Base-by-base conservation (phyloP, 345 rosid species). In the Populus alba region DNA sequence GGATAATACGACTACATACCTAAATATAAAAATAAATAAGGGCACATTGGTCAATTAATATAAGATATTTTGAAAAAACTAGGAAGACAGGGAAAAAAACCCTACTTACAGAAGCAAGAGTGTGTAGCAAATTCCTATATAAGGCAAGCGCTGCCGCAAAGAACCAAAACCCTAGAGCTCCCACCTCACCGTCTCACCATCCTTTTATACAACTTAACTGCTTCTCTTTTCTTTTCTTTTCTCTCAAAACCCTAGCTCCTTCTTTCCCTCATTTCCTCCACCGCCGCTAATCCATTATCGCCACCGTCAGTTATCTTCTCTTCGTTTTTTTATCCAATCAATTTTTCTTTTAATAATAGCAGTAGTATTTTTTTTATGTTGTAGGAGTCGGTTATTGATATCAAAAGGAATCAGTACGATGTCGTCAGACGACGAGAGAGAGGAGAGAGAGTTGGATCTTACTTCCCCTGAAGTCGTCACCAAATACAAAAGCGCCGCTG, bases 381-480 rank as follows among this genome's bases (percentile, higher is more conserved):
- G 65, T 10, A 59, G 63, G 25, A 59, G 65, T 59, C 65, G 29
- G 65, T 23, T 11, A 59, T 59, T 59, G 29, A 38, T 38, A 31
- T 37, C 12, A 2, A 38, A 41, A 45, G 43, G 78, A 80, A 51
- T 13, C 27, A 18, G 71, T 83, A 87, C 89, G 87, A 97, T 94
- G 97, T 97, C 99, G 66, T 59, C 65, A 59, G 99, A 97, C 86
- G 99, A 97, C 4, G 99, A 94, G 72, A 85, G 97, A 84, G 98
- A 94, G 86, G 97, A 91, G 97, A 96, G 87, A 91, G 97, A 97
- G 90, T 69, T 94, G 88, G 97, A 94, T 91, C 97, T 97, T 85
- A 84, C 88, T 73, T 90, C 97, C 79, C 90, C 94, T 71, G 99
- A 97, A 80, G 97, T 92, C 41, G 93, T 97, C 83, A 97, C 97